These are phyloP conservation scores for Taphrina confusa DNA, from an alignment of 1,139 yeast species.

Conservation along the genomic window DNA sequence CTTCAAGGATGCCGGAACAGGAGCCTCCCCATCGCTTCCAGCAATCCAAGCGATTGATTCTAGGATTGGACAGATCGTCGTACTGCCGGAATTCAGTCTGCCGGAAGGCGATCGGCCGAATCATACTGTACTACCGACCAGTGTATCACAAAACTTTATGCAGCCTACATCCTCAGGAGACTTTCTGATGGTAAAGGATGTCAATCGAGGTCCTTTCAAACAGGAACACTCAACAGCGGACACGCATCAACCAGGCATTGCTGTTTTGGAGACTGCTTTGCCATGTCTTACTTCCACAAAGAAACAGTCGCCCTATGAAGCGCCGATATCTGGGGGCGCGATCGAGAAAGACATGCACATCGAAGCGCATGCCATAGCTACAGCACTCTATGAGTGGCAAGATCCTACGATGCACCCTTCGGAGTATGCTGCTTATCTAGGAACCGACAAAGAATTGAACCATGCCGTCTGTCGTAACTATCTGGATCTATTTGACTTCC, in stretches of 20 bases:
- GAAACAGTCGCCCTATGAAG: too few species aligned
- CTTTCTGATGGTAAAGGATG: too few species aligned
- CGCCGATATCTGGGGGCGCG: too few species aligned
- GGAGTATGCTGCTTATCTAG: slow-evolving; percentile 26
- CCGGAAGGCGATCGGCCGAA: too few species aligned
- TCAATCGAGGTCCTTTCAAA: too few species aligned
- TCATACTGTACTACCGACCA: too few species aligned
- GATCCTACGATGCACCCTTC: slow-evolving; percentile 3
- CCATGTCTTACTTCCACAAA: too few species aligned
- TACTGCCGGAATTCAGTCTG: too few species aligned
- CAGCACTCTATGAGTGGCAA: slow-evolving; percentile 11
- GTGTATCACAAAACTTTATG: too few species aligned
- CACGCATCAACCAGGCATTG: too few species aligned
- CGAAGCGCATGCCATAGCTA: neutral
- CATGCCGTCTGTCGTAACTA: slow-evolving; percentile 42
- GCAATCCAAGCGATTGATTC: neutral
- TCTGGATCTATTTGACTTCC: slow-evolving; percentile 46
- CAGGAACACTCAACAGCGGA: neutral
- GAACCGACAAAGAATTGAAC: slow-evolving; percentile 14
- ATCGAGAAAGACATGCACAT: neutral
- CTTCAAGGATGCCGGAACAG: neutral
- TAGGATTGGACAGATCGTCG: neutral
- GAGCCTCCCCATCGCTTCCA: neutral
- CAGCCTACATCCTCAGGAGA: neutral
- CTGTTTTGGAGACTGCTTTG: too few species aligned